phyloP scores from a whole-genome alignment of 148 eudicot species.

The Pouteria glomerata region DNA sequence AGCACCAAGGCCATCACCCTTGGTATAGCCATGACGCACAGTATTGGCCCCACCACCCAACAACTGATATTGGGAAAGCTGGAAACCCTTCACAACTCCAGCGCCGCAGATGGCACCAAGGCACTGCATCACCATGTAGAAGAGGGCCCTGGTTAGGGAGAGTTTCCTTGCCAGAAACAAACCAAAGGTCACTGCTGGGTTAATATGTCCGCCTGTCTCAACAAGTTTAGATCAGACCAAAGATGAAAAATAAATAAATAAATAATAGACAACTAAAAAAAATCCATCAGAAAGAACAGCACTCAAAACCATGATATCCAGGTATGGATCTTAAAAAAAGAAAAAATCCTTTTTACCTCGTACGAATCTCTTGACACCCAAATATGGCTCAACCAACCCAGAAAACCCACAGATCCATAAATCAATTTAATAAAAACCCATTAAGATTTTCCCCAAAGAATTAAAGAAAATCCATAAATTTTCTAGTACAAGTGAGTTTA shows the following conservation, averaged over 20 bases:
- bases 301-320: too few relatives aligned
- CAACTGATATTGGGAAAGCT: conserved; percentile 24
- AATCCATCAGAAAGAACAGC: not conserved
- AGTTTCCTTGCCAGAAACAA: conserved; percentile 76
- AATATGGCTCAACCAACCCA: not conserved
- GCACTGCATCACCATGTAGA: conserved; percentile 88
- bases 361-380: not conserved
- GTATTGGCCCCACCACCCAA: conserved; percentile 68
- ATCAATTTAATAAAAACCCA: not conserved
- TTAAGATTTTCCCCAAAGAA: not conserved
- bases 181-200: conserved; percentile 91
- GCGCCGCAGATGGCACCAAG: conserved; percentile 90
- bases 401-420: too few relatives aligned
- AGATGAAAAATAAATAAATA: not conserved
- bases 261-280: not conserved
- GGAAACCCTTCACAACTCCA: conserved; percentile 78
- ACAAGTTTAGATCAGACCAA: not conserved
- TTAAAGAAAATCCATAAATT: too few relatives aligned
- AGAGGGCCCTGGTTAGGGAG: conserved; percentile 71
- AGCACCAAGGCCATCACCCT: conserved; percentile 86
- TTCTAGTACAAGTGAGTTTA: not conserved
- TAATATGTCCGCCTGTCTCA: conserved; percentile 81
- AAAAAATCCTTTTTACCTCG: too few relatives aligned
- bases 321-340: too few relatives aligned
- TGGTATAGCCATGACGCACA: conserved; percentile 73